phyloP scores from a whole-genome alignment of 139 green algal species.

The Chlamydomonas incerta region DNA sequence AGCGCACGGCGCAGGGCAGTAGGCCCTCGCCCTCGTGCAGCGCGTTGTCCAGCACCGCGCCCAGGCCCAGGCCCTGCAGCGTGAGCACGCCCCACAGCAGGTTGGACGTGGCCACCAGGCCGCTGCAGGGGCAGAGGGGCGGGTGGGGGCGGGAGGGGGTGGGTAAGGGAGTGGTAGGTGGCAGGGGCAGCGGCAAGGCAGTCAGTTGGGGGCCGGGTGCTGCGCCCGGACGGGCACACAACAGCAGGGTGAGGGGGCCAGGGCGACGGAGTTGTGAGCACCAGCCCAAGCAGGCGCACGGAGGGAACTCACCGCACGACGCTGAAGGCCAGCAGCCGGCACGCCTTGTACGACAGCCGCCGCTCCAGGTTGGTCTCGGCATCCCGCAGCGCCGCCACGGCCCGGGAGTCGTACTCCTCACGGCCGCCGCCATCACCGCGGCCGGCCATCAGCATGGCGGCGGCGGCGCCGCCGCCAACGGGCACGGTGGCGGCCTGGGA shows the following conservation, averaged over 20 bases:
- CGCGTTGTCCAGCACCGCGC: not conserved
- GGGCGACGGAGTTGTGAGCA: no score
- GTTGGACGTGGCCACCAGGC: not conserved
- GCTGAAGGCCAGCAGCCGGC: slow-evolving; percentile 26
- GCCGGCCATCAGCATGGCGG: not conserved
- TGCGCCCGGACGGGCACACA: no score
- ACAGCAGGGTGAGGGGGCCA: no score
- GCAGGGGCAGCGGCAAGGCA: not conserved
- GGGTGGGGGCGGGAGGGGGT: not conserved
- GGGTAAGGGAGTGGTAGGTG: not conserved
- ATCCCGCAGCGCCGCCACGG: not conserved
- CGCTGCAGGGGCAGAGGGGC: not conserved
- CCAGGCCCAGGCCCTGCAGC: not conserved
- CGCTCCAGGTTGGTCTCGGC: not conserved
- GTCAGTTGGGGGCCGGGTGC: no score
- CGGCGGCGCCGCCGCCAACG: not conserved
- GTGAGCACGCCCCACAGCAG: slow-evolving; percentile 8
- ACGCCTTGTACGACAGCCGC: slow-evolving; percentile 27
- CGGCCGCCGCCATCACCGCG: not conserved
- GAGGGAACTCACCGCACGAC: slow-evolving; percentile 20
- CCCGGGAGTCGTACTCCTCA: not conserved
- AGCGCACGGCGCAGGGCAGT: slow-evolving; percentile 26
- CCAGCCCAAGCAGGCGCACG: not conserved
- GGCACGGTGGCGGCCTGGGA: no score
- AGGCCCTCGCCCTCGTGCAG: slow-evolving; percentile 29